phyloP scores from a whole-genome alignment of 768 basidiomycete species.

The Hypholoma sublateritium region DNA sequence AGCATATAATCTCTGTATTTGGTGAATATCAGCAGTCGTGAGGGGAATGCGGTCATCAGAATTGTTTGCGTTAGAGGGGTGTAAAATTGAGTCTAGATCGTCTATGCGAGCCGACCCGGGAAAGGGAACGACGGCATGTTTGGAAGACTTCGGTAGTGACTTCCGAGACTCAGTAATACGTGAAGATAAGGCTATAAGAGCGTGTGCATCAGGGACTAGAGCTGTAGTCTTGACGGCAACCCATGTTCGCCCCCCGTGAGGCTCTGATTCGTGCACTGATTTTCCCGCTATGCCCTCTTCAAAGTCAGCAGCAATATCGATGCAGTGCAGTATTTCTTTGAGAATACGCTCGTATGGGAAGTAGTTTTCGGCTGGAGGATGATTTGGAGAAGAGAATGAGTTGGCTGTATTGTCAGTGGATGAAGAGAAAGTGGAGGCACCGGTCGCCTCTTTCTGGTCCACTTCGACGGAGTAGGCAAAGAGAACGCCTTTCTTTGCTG shows the following conservation, averaged over 20 bases:
- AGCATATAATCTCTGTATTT: constrained; percentile 58
- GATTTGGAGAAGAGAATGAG: constrained; percentile 5
- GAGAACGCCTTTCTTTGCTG: constrained; percentile 69
- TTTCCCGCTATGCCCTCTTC: constrained; percentile 47
- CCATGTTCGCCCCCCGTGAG: constrained; percentile 62
- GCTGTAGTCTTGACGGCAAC: constrained; percentile 88
- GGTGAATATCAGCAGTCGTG: constrained; percentile 53
- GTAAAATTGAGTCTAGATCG: constrained; percentile 58
- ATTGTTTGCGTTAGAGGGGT: constrained; percentile 10
- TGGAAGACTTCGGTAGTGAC: not conserved
- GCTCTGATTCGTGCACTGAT: not conserved
- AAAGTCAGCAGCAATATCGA: constrained; percentile 80
- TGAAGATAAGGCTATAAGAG: constrained; percentile 62
- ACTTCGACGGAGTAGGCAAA: constrained; percentile 89
- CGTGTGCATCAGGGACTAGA: constrained; percentile 59
- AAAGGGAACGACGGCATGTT: constrained; percentile 47
- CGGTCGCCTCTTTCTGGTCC: constrained; percentile 54
- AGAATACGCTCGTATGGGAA: constrained; percentile 62
- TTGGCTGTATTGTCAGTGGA: constrained; percentile 12
- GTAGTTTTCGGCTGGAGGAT: constrained; percentile 18
- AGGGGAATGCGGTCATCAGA: constrained; percentile 28
- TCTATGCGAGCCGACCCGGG: constrained; percentile 64
- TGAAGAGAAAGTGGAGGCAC: constrained; percentile 19
- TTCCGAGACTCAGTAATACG: constrained; percentile 43
- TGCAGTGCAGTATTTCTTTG: constrained; percentile 71